Base-by-base conservation (phyloP, 495 filamentous ascomycete species). In the Penicillium nucicola region DNA sequence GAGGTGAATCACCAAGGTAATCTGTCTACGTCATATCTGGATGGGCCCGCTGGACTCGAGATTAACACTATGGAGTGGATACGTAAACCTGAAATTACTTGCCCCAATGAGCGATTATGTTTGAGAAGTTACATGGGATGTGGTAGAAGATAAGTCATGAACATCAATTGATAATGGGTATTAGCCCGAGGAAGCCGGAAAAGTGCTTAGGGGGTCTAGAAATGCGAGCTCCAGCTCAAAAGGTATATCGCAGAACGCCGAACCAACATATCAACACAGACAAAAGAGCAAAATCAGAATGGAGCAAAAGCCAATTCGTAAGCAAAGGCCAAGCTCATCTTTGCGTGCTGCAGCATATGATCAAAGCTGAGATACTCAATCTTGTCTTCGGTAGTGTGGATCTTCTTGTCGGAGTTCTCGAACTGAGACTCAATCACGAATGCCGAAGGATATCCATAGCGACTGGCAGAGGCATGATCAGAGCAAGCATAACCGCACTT, bases 401-500 rank as follows among this genome's bases (percentile, higher is more conserved):
- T 96, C 55, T 90, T 84, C 67, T 89, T 83, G 65, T 95, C 88
- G 22, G 81, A 88, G 60, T 93, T 81, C 67, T 86, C 82, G 58
- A 96, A 95, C 20, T 86, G 83, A 18, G 86, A 88, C 69, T 99
- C 93, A 50, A 96, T 97, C 11, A 97, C 95, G 61, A 97, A 97
- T 18, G 93, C 90, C 0, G 89, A 89, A 0, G 93, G 90, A 59
- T 97, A 99, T 18, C 93, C 93, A 39, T 91, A 92, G 72, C 95
- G 93, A 58, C 86, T 90, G 18, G 93, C 95, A n/a, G 86, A 92
- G 11, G 93, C 93, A 62, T 99, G 95, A 64, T 97, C 93, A 4
- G 88, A 93, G 77, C 93, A 98, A 18, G 95, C 93, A 60, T 97
- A 98, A 20, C 95, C 95, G 67, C 93, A 99, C 71, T 92, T 88